Percentiles rank a stretch among this genome's conserved stretches.
Evolutionary conservation across 768 basidiomycete species (phyloP).

Genomic region (Holtermanniella nyarrowii): DNA sequence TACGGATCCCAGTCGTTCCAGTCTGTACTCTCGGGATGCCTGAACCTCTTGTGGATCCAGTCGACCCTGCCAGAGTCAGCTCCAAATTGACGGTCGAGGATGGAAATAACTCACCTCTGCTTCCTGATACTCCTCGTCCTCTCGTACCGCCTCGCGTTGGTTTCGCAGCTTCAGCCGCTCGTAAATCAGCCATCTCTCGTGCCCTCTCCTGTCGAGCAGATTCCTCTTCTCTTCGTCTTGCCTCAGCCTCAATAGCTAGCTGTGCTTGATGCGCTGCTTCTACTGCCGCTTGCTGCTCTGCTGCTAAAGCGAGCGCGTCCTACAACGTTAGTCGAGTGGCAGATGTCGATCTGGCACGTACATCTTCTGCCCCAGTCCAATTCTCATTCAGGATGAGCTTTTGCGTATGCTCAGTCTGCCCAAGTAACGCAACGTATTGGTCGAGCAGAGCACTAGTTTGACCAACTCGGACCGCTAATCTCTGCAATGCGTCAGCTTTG

Average conservation of each 20-base stretch:
- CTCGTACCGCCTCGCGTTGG: slow-evolving; percentile 4
- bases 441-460: slow-evolving; percentile 40
- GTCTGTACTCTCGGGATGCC: background rate
- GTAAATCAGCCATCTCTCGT: slow-evolving; percentile 11
- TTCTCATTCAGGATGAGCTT: slow-evolving; percentile 36
- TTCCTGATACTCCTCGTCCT: slow-evolving; percentile 7
- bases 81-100: background rate
- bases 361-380: slow-evolving; percentile 38
- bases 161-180: slow-evolving; percentile 4
- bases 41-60: slow-evolving; percentile 1
- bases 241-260: slow-evolving; percentile 3
- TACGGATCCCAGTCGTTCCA: background rate
- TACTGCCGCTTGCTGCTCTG: slow-evolving; percentile 1
- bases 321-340: background rate
- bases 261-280: slow-evolving; percentile 3
- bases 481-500: slow-evolving; percentile 8
- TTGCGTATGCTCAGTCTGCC: slow-evolving; percentile 43
- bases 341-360: slow-evolving; percentile 14
- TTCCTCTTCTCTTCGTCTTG: slow-evolving; percentile 6
- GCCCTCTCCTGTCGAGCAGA: slow-evolving; percentile 6
- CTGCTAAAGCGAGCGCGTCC: slow-evolving; percentile 12
- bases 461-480: slow-evolving; percentile 22
- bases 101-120: slow-evolving; percentile 2
- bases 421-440: slow-evolving; percentile 38
- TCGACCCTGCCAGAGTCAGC: background rate